Conservation (phyloP, 2,329 filamentous ascomycete species). For the Talaromyces sp. region DNA sequence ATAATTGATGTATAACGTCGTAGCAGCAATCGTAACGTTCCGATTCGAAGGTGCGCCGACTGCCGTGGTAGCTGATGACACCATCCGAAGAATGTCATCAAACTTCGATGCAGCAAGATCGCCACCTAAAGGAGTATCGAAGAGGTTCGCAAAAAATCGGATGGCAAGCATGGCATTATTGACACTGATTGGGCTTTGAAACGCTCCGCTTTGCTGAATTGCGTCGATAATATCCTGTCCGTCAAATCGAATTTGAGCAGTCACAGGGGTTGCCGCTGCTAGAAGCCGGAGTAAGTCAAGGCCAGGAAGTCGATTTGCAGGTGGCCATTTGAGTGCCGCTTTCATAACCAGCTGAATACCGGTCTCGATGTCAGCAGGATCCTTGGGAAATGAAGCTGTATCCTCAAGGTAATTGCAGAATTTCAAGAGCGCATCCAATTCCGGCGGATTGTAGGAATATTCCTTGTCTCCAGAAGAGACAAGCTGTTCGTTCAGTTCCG, state of each 20-base stretch:
- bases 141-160: conserved; percentile 79
- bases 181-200: conserved; percentile 60
- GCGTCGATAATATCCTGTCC: conserved; percentile 57
- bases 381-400: conserved; percentile 30
- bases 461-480: conserved; percentile 70
- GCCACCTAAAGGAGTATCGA: conserved; percentile 70
- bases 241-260: conserved; percentile 59
- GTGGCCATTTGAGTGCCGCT: conserved; percentile 75
- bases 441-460: conserved; percentile 67
- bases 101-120: conserved; percentile 58
- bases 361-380: conserved; percentile 49
- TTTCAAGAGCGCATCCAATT: conserved; percentile 61
- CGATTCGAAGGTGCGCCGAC: conserved; percentile 58
- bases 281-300: conserved; percentile 86
- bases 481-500: conserved; percentile 67
- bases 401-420: conserved; percentile 63
- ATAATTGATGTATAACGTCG: conserved; percentile 81
- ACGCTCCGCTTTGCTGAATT: conserved; percentile 58
- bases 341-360: conserved; percentile 66
- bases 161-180: conserved; percentile 88
- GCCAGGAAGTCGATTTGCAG: conserved; percentile 73
- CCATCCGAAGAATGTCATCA: conserved; percentile 59
- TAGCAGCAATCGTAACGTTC: conserved; percentile 77
- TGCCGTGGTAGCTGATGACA: conserved; percentile 61
- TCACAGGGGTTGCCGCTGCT: conserved; percentile 62